phyloP scores from a whole-genome alignment of 2,329 filamentous ascomycete genomes.

The Penicillium polonicum region DNA sequence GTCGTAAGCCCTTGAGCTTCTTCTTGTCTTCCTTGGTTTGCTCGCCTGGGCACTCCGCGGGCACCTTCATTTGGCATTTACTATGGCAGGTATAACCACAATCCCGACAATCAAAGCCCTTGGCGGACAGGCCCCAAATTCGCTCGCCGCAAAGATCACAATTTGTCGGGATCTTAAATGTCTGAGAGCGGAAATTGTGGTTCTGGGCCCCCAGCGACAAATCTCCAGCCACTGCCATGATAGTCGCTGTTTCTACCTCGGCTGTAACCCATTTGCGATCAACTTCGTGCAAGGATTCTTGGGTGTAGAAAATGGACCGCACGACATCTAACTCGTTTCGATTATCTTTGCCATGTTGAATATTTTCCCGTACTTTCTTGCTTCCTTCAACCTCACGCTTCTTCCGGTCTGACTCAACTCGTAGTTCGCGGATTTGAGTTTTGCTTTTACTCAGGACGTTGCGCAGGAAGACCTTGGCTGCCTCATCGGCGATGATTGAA shows the following conservation, averaged over 20 bases:
- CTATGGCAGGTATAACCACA: constrained; percentile 98
- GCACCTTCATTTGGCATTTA: constrained; percentile 99
- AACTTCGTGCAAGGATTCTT: constrained; percentile 79
- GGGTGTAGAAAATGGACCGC: constrained; percentile 75
- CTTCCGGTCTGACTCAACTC: constrained; percentile 82
- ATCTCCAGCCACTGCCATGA: constrained; percentile 87
- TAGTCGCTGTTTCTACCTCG: constrained; percentile 89
- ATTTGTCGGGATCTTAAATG: constrained; percentile 98
- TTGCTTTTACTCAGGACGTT: constrained; percentile 94
- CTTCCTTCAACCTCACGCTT: constrained; percentile 77
- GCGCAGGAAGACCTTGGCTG: constrained; percentile 83
- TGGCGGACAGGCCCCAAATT: constrained; percentile 95
- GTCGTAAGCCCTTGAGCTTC: constrained; percentile 82
- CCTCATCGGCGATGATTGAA: constrained; percentile 79
- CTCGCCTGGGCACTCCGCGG: constrained; percentile 91
- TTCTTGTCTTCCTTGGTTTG: constrained; percentile 93
- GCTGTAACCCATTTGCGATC: constrained; percentile 82
- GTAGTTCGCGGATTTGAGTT: constrained; percentile 72
- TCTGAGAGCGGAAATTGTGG: constrained; percentile 98
- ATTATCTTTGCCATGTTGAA: constrained; percentile 81
- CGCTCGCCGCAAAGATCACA: constrained; percentile 95
- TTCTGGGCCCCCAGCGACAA: constrained; percentile 88
- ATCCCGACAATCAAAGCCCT: constrained; percentile 92
- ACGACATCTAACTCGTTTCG: constrained; percentile 86
- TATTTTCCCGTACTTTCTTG: constrained; percentile 69